phyloP scores from a whole-genome alignment of 2,329 filamentous ascomycete genomes.

The Colletotrichum sp. region DNA sequence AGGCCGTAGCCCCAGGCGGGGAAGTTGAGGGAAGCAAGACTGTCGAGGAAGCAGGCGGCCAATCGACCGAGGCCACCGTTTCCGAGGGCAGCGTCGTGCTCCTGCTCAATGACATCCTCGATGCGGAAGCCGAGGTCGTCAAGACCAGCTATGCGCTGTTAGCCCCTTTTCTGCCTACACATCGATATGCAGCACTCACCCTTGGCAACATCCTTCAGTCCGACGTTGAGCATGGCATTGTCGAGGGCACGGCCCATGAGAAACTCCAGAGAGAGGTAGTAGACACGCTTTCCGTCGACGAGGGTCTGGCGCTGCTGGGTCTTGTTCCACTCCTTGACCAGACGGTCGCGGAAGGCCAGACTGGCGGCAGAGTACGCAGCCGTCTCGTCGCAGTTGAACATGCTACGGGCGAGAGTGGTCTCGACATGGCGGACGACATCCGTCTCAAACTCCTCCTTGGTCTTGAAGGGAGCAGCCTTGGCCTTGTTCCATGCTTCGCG shows the following conservation, averaged over 20 bases:
- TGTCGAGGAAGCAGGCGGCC: slow-evolving; percentile 96
- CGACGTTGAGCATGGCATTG: slow-evolving; percentile 98
- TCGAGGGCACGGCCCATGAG: slow-evolving; percentile 96
- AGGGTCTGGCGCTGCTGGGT: slow-evolving; percentile 97
- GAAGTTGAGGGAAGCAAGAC: slow-evolving; percentile 90
- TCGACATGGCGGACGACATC: slow-evolving; percentile 95
- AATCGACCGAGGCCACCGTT: slow-evolving; percentile 95
- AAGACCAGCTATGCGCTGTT: slow-evolving; percentile 71
- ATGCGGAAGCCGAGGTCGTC: slow-evolving; percentile 92
- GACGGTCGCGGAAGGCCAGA: slow-evolving; percentile 88
- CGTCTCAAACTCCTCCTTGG: slow-evolving; percentile 82
- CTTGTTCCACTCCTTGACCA: slow-evolving; percentile 97
- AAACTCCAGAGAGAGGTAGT: slow-evolving; percentile 97
- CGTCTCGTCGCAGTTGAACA: slow-evolving; percentile 97
- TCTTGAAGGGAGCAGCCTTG: slow-evolving; percentile 71
- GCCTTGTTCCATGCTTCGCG: slow-evolving; percentile 77
- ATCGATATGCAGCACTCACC: slow-evolving; percentile 52
- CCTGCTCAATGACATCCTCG: slow-evolving; percentile 92
- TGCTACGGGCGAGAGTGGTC: slow-evolving; percentile 90
- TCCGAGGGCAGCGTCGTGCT: slow-evolving; percentile 94
- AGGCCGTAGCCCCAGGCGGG: slow-evolving; percentile 97
- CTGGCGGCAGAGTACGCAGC: slow-evolving; percentile 92
- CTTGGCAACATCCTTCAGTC: slow-evolving; percentile 82
- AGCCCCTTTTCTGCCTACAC: neutral
- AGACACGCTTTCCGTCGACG: slow-evolving; percentile 88